phyloP scores from a whole-genome alignment of 176 grass and related monocot genomes.

The Aegilops speltoides region DNA sequence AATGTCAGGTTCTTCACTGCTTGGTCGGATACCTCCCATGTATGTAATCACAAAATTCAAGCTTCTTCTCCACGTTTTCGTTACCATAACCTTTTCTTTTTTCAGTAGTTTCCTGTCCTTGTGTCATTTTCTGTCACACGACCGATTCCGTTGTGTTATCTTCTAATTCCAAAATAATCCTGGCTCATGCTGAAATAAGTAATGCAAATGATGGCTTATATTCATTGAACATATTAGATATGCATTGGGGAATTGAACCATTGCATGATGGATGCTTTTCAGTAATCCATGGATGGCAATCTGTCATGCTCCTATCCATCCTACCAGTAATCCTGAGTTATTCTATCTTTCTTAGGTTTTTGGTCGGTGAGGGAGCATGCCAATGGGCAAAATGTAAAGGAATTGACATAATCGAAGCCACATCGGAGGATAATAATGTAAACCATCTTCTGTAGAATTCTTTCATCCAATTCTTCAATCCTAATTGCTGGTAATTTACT shows the following conservation, averaged over 20 bases:
- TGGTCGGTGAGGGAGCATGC: slow-evolving; percentile 79
- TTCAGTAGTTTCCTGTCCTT: neutral
- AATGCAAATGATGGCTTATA: slow-evolving; percentile 5
- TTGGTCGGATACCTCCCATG: slow-evolving; percentile 99
- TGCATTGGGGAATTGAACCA: slow-evolving; percentile 1
- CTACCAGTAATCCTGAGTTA: slow-evolving; percentile 8
- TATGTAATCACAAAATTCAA: slow-evolving; percentile 72
- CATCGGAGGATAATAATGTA: slow-evolving; percentile 61
- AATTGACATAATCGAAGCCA: slow-evolving; percentile 39
- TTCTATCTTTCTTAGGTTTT: slow-evolving; percentile 64
- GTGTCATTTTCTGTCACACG: neutral
- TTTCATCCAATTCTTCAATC: neutral
- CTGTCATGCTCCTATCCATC: neutral
- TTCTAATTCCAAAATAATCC: neutral
- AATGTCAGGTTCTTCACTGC: slow-evolving; percentile 55
- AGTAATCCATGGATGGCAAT: neutral
- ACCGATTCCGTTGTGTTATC: neutral
- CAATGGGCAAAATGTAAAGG: slow-evolving; percentile 82
- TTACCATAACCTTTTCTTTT: neutral
- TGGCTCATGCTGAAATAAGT: slow-evolving; percentile 17
- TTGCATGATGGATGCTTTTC: neutral
- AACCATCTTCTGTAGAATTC: slow-evolving; percentile 6
- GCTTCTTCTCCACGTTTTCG: neutral
- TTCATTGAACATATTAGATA: neutral
- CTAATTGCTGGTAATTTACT: slow-evolving; percentile 3